A percentile compares a stretch with the other conserved stretches of the same genome.
Conservation (phyloP, 441 rosid genomes). For the Macaranga tanarius region DNA sequence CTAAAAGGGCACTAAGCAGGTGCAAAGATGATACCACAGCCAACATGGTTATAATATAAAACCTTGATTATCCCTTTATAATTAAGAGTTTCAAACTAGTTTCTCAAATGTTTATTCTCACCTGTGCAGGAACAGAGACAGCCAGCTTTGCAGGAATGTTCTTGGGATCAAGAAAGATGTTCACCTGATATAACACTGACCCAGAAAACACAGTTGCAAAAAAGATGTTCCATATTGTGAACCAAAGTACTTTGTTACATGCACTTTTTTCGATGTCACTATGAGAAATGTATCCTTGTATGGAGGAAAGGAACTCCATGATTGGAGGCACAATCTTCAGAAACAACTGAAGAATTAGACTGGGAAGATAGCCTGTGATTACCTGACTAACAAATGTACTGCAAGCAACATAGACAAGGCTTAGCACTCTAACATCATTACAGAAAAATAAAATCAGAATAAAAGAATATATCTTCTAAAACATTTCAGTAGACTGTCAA, state of each 20-base stretch:
- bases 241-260: slow-evolving; percentile 92
- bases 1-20: background rate
- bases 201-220: slow-evolving; percentile 96
- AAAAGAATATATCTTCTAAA: background rate
- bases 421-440: slow-evolving; percentile 21
- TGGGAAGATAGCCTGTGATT: slow-evolving; percentile 92
- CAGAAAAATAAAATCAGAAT: background rate
- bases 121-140: slow-evolving; percentile 94
- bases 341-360: slow-evolving; percentile 77
- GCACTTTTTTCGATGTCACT: slow-evolving; percentile 90
- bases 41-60: no score
- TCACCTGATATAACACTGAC: slow-evolving; percentile 57
- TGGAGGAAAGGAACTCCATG: slow-evolving; percentile 92
- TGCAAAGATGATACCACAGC: background rate
- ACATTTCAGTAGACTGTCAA: background rate
- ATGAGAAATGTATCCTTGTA: slow-evolving; percentile 86
- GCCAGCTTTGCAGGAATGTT: slow-evolving; percentile 70
- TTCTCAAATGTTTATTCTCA: slow-evolving; percentile 26
- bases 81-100: slow-evolving; percentile 4
- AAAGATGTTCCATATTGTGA: slow-evolving; percentile 90
- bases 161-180: slow-evolving; percentile 71
- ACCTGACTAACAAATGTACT: slow-evolving; percentile 71
- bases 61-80: no score
- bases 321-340: slow-evolving; percentile 82
- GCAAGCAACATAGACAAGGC: slow-evolving; percentile 38